A percentile compares a stretch with the other conserved stretches of the same genome.
Conservation (phyloP, 148 eudicot species). For the Polygonum maritimum region DNA sequence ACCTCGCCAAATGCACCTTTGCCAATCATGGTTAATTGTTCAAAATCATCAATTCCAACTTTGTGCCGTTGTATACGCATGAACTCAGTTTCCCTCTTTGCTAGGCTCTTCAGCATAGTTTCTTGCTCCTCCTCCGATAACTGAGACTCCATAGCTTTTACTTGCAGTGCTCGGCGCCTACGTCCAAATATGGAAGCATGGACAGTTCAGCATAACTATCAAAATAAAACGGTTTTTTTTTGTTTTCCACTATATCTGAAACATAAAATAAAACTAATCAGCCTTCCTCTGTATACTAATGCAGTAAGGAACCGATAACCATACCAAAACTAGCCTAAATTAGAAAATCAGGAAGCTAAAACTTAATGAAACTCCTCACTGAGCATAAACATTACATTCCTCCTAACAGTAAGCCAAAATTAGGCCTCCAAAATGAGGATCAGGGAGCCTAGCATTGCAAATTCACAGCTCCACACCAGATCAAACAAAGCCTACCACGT, state of each 20-base stretch:
- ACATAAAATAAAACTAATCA: not conserved
- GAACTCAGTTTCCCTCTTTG: constrained; percentile 51
- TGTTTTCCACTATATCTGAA: not conserved
- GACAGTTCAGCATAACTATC: not conserved
- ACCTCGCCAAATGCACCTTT: constrained; percentile 84
- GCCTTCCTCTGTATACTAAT: not conserved
- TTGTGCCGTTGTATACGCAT: constrained; percentile 77
- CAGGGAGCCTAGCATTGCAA: not conserved
- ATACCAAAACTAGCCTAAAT: too few relatives aligned
- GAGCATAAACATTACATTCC: too few relatives aligned
- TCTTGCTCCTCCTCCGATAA: constrained; percentile 57
- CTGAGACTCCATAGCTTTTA: constrained; percentile 47
- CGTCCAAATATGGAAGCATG: not conserved
- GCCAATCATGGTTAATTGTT: constrained; percentile 56
- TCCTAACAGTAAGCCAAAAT: not conserved
- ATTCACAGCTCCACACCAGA: not conserved
- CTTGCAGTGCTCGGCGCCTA: constrained; percentile 54
- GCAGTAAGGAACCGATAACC: not conserved
- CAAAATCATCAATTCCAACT: constrained; percentile 70
- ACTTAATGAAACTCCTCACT: too few relatives aligned
- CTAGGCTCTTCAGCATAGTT: constrained; percentile 55
- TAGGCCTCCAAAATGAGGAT: not conserved
- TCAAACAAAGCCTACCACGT: not conserved
- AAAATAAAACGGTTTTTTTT: not conserved
- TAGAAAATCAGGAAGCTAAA: too few relatives aligned